Conservation (phyloP, 306 rosid genomes). For the Abrus precatorius region DNA sequence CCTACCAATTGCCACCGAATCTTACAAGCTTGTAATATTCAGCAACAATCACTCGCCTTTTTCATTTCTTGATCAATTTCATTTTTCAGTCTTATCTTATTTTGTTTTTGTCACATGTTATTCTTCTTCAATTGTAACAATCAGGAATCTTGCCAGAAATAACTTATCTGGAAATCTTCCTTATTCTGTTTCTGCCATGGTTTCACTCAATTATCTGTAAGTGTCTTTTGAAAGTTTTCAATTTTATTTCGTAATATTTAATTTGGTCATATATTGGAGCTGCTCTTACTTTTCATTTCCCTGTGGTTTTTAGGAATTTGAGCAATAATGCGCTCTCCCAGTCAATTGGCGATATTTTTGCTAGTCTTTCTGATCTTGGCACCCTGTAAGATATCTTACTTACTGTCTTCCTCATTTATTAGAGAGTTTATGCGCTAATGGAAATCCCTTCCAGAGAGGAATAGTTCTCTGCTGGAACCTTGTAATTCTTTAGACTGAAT, state of each 20-base stretch:
- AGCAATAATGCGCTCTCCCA: conserved; percentile 75
- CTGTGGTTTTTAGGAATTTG: conserved; percentile 68
- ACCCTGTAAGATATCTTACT: conserved; percentile 75
- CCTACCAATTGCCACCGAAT: conserved; percentile 95
- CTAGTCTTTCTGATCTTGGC: conserved; percentile 62
- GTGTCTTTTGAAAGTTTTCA: conserved; percentile 51
- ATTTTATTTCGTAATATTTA: conserved; percentile 9
- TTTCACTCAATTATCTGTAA: conserved; percentile 79
- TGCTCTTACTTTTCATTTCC: conserved; percentile 31
- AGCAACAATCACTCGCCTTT: conserved; percentile 9
- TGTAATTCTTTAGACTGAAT: conserved; percentile 10
- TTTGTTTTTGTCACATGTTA: conserved; percentile 7
- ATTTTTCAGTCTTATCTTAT: conserved; percentile 27
- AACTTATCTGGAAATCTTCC: conserved; percentile 92
- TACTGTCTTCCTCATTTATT: conserved; percentile 6
- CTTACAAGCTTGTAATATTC: conserved; percentile 87
- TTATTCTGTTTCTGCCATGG: conserved; percentile 83
- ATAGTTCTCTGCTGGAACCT: conserved; percentile 16
- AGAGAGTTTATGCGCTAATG: not conserved
- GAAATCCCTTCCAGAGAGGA: conserved; percentile 23
- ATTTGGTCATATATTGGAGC: conserved; percentile 42
- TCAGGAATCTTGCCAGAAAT: conserved; percentile 87
- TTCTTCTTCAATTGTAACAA: conserved; percentile 25
- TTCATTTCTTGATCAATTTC: conserved; percentile 37
- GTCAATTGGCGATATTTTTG: conserved; percentile 75